These are phyloP conservation scores for Mucor piriformis DNA, from an alignment of 371 early-diverging fungal genomes.

Conservation along the genomic window DNA sequence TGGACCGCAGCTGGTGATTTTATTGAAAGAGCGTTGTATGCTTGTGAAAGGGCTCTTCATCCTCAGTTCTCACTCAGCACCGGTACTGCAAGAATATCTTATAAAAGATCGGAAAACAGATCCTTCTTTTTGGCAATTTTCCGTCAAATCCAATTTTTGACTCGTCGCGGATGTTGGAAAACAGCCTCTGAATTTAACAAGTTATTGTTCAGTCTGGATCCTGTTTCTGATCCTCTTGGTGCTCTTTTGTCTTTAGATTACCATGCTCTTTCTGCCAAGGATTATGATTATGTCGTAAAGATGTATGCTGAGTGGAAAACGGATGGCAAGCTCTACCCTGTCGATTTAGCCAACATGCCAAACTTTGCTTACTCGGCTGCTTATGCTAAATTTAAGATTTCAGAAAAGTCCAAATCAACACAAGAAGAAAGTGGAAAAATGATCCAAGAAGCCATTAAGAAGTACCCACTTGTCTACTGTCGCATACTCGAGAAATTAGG, in stretches of 20 bases:
- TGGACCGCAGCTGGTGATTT: slow-evolving; percentile 75
- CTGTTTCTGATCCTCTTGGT: slow-evolving; percentile 76
- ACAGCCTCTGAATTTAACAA: slow-evolving; percentile 90
- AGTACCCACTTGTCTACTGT: slow-evolving; percentile 39
- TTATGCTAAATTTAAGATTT: slow-evolving; percentile 72
- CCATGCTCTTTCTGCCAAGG: slow-evolving; percentile 78
- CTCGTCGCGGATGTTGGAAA: slow-evolving; percentile 92
- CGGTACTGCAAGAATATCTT: slow-evolving; percentile 75
- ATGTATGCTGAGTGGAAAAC: slow-evolving; percentile 49
- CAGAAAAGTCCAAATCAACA: slow-evolving; percentile 31
- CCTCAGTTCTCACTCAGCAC: slow-evolving; percentile 71
- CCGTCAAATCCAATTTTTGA: slow-evolving; percentile 80
- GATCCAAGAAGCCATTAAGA: slow-evolving; percentile 68
- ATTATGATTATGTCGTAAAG: slow-evolving; percentile 68
- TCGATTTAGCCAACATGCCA: slow-evolving; percentile 57
- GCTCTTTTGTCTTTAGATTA: slow-evolving; percentile 81
- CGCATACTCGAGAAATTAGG: slow-evolving; percentile 42
- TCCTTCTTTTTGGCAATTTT: slow-evolving; percentile 84
- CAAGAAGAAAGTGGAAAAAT: slow-evolving; percentile 47
- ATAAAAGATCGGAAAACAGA: slow-evolving; percentile 73
- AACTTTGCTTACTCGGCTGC: slow-evolving; percentile 82
- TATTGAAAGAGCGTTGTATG: slow-evolving; percentile 82
- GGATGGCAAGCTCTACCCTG: slow-evolving; percentile 38
- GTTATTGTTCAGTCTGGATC: slow-evolving; percentile 78
- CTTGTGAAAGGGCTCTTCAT: slow-evolving; percentile 85